A percentile compares a stretch with the other conserved stretches of the same genome.
Evolutionary conservation across 2,329 filamentous ascomycete genomes (phyloP).

Genomic region (Cadophora sp.): DNA sequence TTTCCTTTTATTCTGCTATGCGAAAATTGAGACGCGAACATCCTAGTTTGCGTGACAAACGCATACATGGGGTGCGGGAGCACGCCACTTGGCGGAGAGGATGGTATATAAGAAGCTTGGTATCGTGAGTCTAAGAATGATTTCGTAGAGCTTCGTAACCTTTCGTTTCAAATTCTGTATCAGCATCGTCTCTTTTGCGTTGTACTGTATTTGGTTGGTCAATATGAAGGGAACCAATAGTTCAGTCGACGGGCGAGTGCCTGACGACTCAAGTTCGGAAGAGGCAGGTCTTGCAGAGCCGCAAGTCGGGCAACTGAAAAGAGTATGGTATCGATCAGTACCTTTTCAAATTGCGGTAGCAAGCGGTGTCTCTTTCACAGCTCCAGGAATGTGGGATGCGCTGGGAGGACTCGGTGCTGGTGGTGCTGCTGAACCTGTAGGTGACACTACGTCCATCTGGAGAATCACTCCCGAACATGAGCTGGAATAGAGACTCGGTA

Average conservation of each 20-base stretch:
- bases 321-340: conserved; percentile 33
- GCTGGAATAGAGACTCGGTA: not conserved
- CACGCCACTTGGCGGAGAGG: not conserved
- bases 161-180: not conserved
- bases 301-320: not conserved
- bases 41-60: not conserved
- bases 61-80: not conserved
- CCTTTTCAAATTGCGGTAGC: conserved; percentile 52
- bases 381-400: conserved; percentile 52
- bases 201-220: not conserved
- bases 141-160: not conserved
- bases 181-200: not conserved
- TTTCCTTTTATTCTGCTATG: not conserved
- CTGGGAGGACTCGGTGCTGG: conserved; percentile 52
- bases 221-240: not conserved
- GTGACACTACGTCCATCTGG: not conserved
- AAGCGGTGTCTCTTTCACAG: conserved; percentile 50
- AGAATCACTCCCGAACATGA: not conserved
- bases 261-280: not conserved
- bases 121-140: not conserved
- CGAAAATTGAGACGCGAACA: not conserved
- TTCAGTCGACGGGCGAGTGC: not conserved
- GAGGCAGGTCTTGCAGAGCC: not conserved
- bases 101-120: conserved; percentile 1
- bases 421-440: conserved; percentile 48